These are phyloP conservation scores for Planoprotostelium fungivorum DNA, from an alignment of 78 protist species.

Conservation along the genomic window DNA sequence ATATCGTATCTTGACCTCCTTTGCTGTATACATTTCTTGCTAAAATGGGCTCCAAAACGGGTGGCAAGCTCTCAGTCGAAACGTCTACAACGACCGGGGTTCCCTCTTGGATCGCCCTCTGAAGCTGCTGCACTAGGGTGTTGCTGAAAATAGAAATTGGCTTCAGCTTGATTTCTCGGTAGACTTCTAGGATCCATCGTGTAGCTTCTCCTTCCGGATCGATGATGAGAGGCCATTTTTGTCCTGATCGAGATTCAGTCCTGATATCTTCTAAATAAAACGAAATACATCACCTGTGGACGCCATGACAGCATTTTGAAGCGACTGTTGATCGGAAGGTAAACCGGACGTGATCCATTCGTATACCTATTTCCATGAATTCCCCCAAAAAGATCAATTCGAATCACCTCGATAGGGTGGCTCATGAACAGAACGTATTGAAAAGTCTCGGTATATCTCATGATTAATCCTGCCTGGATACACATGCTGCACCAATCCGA, in stretches of 20 bases:
- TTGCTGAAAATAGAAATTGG: conserved; percentile 2
- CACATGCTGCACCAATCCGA: conserved; percentile 44
- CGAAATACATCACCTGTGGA: conserved; percentile 20
- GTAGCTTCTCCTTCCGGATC: conserved; percentile 89
- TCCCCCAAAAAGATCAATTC: conserved; percentile 25
- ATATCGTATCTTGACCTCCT: conserved; percentile 33
- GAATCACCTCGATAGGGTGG: conserved; percentile 18
- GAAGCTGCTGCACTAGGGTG: conserved; percentile 38
- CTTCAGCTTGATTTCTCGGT: conserved; percentile 13
- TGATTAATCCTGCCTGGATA: neutral
- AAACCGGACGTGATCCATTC: conserved; percentile 80
- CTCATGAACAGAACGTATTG: neutral
- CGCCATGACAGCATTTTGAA: conserved; percentile 77
- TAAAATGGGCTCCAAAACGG: conserved; percentile 85
- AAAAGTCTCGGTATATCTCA: conserved; percentile 20
- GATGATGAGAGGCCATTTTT: conserved; percentile 79
- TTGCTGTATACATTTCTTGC: conserved; percentile 28
- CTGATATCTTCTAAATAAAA: neutral
- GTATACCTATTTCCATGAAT: conserved; percentile 65
- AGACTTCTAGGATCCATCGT: conserved; percentile 49
- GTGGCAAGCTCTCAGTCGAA: conserved; percentile 85
- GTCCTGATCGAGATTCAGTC: conserved; percentile 38
- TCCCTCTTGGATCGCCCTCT: conserved; percentile 49
- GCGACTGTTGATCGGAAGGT: conserved; percentile 67
- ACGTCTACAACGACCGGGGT: conserved; percentile 78